phyloP scores from a whole-genome alignment of 2,329 filamentous ascomycete genomes.

The Alternaria ethzedia region DNA sequence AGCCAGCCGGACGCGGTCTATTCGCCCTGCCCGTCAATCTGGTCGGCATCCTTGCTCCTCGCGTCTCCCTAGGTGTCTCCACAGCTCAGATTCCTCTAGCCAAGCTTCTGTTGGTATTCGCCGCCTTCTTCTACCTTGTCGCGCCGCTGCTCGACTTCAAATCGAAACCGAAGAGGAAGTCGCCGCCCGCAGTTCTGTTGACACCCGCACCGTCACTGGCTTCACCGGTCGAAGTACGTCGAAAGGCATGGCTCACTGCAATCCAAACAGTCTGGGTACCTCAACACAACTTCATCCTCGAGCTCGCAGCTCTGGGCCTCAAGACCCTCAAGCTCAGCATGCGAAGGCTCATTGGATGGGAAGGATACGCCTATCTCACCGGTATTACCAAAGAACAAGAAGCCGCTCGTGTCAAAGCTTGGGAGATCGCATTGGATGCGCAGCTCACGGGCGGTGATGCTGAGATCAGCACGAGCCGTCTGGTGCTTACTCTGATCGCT shows the following conservation, averaged over 20 bases:
- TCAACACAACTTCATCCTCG: constrained; percentile 82
- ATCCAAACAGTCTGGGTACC: constrained; percentile 94
- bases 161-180: constrained; percentile 60
- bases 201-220: constrained; percentile 71
- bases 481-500: constrained; percentile 85
- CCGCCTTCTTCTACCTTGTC: constrained; percentile 63
- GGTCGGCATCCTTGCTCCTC: constrained; percentile 38
- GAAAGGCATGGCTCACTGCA: constrained; percentile 90
- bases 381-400: constrained; percentile 86
- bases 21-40: constrained; percentile 51
- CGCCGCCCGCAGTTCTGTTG: constrained; percentile 49
- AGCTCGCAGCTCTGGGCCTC: constrained; percentile 78
- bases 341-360: constrained; percentile 76
- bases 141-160: constrained; percentile 64
- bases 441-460: constrained; percentile 89
- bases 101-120: constrained; percentile 59
- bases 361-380: constrained; percentile 78
- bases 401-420: constrained; percentile 83
- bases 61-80: constrained; percentile 38
- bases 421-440: constrained; percentile 91
- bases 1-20: constrained; percentile 49
- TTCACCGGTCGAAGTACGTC: constrained; percentile 82
- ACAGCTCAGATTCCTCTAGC: constrained; percentile 53
- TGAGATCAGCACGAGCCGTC: constrained; percentile 85
- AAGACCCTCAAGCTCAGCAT: constrained; percentile 84